Evolutionary conservation across 257 asterid genomes (phyloP).

Genomic region (Solanum microdontum): DNA sequence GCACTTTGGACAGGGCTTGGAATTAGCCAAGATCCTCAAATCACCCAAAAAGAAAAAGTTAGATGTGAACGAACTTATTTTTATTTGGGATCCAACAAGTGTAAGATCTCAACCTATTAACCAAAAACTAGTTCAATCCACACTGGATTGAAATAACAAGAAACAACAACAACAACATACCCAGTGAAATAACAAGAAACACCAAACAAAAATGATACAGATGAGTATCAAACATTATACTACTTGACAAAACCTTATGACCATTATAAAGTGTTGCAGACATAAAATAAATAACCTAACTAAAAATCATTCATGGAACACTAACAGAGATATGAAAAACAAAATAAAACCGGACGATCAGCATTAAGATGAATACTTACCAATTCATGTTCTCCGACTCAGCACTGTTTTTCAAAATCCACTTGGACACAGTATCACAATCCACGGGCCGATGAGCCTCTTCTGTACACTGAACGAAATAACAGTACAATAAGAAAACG

Average conservation of each 20-base stretch:
- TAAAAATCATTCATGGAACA: neutral
- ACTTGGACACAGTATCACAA: slow-evolving; percentile 83
- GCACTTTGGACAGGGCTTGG: slow-evolving; percentile 99
- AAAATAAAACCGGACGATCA: neutral
- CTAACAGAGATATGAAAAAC: neutral
- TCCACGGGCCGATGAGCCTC: slow-evolving; percentile 99
- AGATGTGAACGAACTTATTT: neutral
- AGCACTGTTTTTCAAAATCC: slow-evolving; percentile 94
- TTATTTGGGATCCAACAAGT: neutral
- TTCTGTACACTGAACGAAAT: slow-evolving; percentile 69
- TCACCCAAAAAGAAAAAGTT: neutral
- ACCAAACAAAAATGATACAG: neutral
- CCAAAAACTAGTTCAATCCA: neutral
- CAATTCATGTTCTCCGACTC: slow-evolving; percentile 99
- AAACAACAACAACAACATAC: neutral
- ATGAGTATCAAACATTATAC: neutral
- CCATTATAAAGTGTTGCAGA: neutral
- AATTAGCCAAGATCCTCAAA: slow-evolving; percentile 92
- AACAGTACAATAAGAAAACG: slow-evolving; percentile 5
- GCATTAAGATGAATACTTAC: slow-evolving; percentile 17
- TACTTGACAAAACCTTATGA: neutral
- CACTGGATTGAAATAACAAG: neutral
- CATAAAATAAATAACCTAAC: neutral
- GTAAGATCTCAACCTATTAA: neutral
- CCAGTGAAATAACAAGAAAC: neutral